Evolutionary conservation across 2,329 filamentous ascomycete genomes (phyloP), one percentile per base, ranked within the genome.

Genomic region (Sporothrix sp.): DNA sequence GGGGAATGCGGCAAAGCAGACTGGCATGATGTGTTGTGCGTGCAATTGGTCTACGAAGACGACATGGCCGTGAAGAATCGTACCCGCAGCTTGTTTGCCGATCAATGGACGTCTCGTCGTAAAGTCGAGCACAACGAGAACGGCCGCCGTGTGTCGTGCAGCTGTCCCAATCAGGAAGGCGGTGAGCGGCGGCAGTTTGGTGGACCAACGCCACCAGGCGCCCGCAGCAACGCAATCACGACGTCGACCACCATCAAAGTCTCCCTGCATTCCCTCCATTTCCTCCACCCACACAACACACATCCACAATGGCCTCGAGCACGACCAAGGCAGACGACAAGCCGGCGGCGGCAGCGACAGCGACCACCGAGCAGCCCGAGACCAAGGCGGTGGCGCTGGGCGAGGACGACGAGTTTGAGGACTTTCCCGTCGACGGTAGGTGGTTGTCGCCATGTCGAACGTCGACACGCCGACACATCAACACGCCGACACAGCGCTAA

Each of bases 391-490:
- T 83, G 30, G 79, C 85, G 52, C 77, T 97, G 25, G 93, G 95
- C 68, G 93, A 98, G 67, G 93, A 98, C 64, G 93, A 98, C 68
- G 93, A 98, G 72, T 98, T 98, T 63, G 93, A 98, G 66, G 93
- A 98, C 68, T 98, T 98, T 64, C 93, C 93, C 23, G 86, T 95
- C 51, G 91, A 98, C 71, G 89, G 93, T 95, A 70, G 37, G 72
- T 23, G 35, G 25, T 3, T n/a, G n/a, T n/a, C n/a, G n/a, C n/a
- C n/a, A n/a, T n/a, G n/a, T n/a, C n/a, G n/a, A n/a, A n/a, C n/a
- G n/a, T n/a, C n/a, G n/a, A n/a, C n/a, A n/a, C n/a, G 13, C 28
- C 25, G 21, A 18, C 10, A 30, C 18, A 7, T 18, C 6, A 2
- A 32, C 37, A 49, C 9, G 2, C 8, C 30, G 9, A 4, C 9